Evolutionary conservation across 73 alveolate genomes (phyloP).

Genomic region (Paramecium octaurelia): DNA sequence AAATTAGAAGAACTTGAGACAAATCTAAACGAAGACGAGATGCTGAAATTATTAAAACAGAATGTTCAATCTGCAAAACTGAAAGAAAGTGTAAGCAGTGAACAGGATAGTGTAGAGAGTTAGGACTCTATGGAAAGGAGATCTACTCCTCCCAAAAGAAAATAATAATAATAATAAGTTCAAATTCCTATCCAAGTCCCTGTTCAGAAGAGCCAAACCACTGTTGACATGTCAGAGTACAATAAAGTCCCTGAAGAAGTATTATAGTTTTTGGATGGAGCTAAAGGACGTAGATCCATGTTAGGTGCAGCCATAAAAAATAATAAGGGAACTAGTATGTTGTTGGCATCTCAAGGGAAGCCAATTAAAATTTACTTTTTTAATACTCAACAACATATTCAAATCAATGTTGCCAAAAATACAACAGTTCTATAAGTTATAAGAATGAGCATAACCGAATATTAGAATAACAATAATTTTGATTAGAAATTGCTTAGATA

Average conservation of each 20-base stretch:
- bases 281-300: not conserved
- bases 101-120: not conserved
- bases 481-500: not conserved
- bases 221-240: not conserved
- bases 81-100: not conserved
- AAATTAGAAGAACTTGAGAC: not conserved
- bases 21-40: not conserved
- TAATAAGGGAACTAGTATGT: not conserved
- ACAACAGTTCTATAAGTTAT: not conserved
- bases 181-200: not conserved
- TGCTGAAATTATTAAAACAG: not conserved
- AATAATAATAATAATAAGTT: not conserved
- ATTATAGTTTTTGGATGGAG: not conserved
- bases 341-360: not conserved
- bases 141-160: not conserved
- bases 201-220: not conserved
- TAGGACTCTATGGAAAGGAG: not conserved
- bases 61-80: not conserved
- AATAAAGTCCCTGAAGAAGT: constrained; percentile 43
- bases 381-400: not conserved
- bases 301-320: constrained; percentile 2
- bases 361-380: constrained; percentile 28
- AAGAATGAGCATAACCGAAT: not conserved
- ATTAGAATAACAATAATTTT: not conserved
- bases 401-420: not conserved